phyloP scores from a whole-genome alignment of 768 basidiomycete species.

The Rhizopogon vesiculosus region DNA sequence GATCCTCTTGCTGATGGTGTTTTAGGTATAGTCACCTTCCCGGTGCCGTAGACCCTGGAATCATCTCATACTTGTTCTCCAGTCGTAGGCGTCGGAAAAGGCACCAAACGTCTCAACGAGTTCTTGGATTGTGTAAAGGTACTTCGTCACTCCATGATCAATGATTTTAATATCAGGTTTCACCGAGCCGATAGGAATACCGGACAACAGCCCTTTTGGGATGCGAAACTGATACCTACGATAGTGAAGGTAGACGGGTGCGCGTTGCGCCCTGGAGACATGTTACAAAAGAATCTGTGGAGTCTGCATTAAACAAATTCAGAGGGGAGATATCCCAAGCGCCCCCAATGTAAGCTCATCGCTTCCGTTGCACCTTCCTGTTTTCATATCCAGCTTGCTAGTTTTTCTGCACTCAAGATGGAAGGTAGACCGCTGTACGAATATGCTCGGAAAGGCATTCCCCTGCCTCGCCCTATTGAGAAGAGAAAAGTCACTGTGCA shows the following conservation, averaged over 20 bases:
- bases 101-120: conserved; percentile 78
- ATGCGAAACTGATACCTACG: conserved; percentile 92
- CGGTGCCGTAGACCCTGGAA: not conserved
- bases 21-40: conserved; percentile 51
- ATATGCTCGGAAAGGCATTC: conserved; percentile 87
- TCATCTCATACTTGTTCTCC: conserved; percentile 1
- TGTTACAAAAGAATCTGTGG: conserved; percentile 74
- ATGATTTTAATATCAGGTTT: conserved; percentile 9
- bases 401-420: conserved; percentile 98
- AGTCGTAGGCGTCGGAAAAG: conserved; percentile 90
- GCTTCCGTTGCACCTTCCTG: not conserved
- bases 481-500: conserved; percentile 78
- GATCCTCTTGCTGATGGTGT: conserved; percentile 97
- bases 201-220: conserved; percentile 86
- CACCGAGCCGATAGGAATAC: conserved; percentile 65
- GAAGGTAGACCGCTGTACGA: conserved; percentile 94
- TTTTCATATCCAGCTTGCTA: conserved; percentile 26
- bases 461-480: conserved; percentile 93
- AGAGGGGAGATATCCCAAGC: conserved; percentile 85
- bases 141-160: not conserved
- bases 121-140: conserved; percentile 93
- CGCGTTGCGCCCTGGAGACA: conserved; percentile 77
- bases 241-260: conserved; percentile 82
- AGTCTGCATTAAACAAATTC: conserved; percentile 65
- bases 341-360: conserved; percentile 75